Evolutionary conservation across 495 filamentous ascomycete species (phyloP).

Genomic region (Baudoinia panamericana): DNA sequence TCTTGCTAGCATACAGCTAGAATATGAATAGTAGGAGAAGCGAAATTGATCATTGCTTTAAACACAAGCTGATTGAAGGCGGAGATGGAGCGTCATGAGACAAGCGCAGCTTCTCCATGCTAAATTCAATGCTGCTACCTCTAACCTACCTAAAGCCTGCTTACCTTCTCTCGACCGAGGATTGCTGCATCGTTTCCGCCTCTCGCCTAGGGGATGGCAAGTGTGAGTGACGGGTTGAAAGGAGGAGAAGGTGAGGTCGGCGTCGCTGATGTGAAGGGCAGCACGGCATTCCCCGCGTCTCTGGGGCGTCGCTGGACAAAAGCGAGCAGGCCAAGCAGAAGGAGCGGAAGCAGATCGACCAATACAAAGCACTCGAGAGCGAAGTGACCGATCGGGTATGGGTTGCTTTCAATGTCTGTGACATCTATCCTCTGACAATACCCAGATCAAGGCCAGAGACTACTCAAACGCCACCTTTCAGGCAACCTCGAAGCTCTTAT

Average conservation of each 20-base stretch:
- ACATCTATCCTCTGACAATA: not conserved
- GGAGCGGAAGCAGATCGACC: constrained; percentile 63
- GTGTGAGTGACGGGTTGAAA: constrained; percentile 19
- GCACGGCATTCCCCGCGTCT: constrained; percentile 66
- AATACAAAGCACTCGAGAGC: constrained; percentile 61
- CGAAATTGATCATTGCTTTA: no score
- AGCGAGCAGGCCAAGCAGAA: constrained; percentile 53
- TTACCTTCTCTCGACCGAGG: not conserved
- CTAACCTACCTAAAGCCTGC: no score
- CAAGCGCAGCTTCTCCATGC: constrained; percentile 8
- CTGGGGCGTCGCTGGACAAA: constrained; percentile 37
- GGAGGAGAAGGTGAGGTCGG: constrained; percentile 12
- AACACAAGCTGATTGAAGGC: no score
- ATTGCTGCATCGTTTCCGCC: not conserved
- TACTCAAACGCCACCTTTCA: constrained; percentile 54
- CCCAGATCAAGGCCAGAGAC: constrained; percentile 42
- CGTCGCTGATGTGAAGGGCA: constrained; percentile 26
- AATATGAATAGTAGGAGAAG: no score
- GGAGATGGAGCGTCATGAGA: constrained; percentile 2
- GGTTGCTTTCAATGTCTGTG: not conserved
- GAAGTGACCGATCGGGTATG: constrained; percentile 48
- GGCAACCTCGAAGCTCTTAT: constrained; percentile 67
- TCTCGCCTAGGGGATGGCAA: constrained; percentile 24
- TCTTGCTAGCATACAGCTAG: no score
- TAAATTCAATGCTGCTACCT: constrained; percentile 2